Evolutionary conservation across 495 filamentous ascomycete genomes (phyloP).

Genomic region (Aspergillus mulundensis): DNA sequence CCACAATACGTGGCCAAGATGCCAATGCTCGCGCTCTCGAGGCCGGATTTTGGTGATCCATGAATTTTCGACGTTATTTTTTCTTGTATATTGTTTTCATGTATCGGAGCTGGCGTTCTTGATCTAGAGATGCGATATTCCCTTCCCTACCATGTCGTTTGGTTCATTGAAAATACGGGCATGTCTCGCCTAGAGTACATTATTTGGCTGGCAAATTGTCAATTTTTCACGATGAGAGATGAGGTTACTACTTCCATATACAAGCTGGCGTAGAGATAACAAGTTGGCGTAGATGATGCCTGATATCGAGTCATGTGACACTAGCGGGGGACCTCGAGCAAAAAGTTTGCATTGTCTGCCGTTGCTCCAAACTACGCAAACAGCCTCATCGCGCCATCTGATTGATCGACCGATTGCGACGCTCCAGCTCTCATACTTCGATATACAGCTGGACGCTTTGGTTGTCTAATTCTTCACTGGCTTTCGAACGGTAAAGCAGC

Average conservation of each 20-base stretch:
- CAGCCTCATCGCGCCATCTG: slow-evolving; percentile 31
- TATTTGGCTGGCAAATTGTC: slow-evolving; percentile 13
- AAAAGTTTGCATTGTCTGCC: slow-evolving; percentile 49
- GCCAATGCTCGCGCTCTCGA: slow-evolving; percentile 49
- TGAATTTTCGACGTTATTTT: not conserved
- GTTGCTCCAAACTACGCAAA: slow-evolving; percentile 47
- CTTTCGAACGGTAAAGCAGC: not conserved
- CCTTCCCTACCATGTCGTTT: not conserved
- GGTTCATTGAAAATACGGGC: not conserved
- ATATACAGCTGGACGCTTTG: slow-evolving; percentile 6
- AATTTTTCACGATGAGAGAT: not conserved
- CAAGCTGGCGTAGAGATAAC: not conserved
- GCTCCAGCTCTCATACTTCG: slow-evolving; percentile 9
- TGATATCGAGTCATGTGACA: not conserved
- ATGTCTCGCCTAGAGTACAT: not conserved
- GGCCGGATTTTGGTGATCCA: slow-evolving; percentile 29
- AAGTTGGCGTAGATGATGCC: not conserved
- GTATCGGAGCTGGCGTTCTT: not conserved
- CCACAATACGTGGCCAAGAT: slow-evolving; percentile 49
- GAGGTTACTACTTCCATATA: not conserved
- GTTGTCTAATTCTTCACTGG: not conserved
- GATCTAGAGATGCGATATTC: not conserved
- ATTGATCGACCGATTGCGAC: slow-evolving; percentile 20
- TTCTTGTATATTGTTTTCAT: slow-evolving; percentile 7
- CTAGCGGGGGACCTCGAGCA: not conserved